A percentile compares a stretch with the other conserved stretches of the same genome.
Evolutionary conservation across 768 basidiomycete species (phyloP).

Genomic region (Jaapia argillacea): DNA sequence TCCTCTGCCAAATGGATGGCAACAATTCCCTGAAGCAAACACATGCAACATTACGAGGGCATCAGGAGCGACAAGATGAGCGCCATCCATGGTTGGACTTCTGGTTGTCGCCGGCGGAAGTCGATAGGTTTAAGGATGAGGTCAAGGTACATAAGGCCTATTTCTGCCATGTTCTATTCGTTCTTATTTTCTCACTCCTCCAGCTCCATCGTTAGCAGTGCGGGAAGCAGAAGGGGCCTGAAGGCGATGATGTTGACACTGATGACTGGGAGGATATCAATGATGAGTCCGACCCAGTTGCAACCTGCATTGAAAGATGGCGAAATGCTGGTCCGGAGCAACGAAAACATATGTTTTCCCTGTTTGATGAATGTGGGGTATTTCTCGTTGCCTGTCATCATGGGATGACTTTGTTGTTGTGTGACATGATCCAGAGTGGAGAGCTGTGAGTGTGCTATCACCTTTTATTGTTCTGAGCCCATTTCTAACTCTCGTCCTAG

Average conservation of each 20-base stretch:
- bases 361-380: conserved; percentile 12
- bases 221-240: no score
- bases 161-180: neutral
- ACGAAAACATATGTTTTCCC: conserved; percentile 12
- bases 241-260: neutral
- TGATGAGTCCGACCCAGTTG: neutral
- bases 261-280: conserved; percentile 1
- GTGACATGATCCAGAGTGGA: conserved; percentile 17
- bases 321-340: conserved; percentile 8
- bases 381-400: conserved; percentile 13
- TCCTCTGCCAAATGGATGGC: conserved; percentile 14
- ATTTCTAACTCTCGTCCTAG: conserved; percentile 4
- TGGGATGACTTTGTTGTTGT: conserved; percentile 9
- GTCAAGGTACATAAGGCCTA: conserved; percentile 5
- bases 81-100: neutral
- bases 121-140: conserved; percentile 13
- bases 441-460: conserved; percentile 16
- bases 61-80: neutral
- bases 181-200: neutral
- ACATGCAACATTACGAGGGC: neutral
- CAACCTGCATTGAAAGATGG: conserved; percentile 12
- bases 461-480: neutral
- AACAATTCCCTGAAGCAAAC: conserved; percentile 11
- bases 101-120: neutral
- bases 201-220: no score